Conservation (phyloP, 148 eudicot genomes). For the Camellia japonica region DNA sequence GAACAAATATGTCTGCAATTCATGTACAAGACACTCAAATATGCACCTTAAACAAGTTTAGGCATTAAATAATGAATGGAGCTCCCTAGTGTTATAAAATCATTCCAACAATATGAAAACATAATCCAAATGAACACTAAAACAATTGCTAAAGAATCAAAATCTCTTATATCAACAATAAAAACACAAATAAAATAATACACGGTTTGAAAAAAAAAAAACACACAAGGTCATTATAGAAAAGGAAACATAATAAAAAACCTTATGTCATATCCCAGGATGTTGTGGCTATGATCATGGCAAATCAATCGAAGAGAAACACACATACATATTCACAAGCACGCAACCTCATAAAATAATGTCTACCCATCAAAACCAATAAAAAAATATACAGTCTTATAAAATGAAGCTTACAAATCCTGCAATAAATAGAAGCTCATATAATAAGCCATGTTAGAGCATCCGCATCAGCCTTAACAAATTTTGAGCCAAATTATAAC, state of each 20-base stretch:
- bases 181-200: neutral
- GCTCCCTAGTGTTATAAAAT: slow-evolving; percentile 1
- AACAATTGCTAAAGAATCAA: neutral
- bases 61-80: slow-evolving; percentile 21
- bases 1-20: slow-evolving; percentile 42
- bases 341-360: neutral
- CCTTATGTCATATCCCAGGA: neutral
- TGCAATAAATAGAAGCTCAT: neutral
- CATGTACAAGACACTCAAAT: slow-evolving; percentile 45
- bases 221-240: neutral
- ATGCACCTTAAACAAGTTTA: slow-evolving; percentile 32
- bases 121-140: slow-evolving; percentile 11
- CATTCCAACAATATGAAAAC: neutral
- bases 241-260: neutral
- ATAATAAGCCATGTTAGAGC: neutral
- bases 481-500: too few relatives aligned
- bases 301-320: neutral
- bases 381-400: neutral
- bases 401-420: neutral
- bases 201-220: neutral
- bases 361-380: neutral
- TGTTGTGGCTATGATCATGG: neutral
- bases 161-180: neutral
- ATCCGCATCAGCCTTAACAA: too few relatives aligned
- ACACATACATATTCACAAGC: neutral